Evolutionary conservation across 805 yeast species (phyloP), one percentile per base, ranked within the genome.

Genomic region (Nakazawaea ernobii): DNA sequence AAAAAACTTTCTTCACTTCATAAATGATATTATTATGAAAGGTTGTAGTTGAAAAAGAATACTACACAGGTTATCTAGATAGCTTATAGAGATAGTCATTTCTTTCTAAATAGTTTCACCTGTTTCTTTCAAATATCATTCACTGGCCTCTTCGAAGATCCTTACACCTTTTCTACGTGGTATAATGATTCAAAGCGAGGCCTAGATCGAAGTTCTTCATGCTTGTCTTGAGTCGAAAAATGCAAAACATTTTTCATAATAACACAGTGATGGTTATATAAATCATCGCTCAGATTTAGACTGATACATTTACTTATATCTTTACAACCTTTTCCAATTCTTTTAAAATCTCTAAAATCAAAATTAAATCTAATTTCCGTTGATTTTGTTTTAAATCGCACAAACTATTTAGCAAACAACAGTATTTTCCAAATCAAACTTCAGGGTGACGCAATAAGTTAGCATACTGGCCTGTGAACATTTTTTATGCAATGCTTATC

Each of bases 61-160:
- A 10, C 32, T 4, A 30, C n/a, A 30, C 32, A 36, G 24, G 11
- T 26, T 9, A n/a, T 28, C 35, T 29, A 40, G 26, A 6, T 40
- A 40, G 35, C 7, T 17, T 20, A 20, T 15, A 3, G 32, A 35
- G n/a, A 42, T 27, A 42, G 45, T 6, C 10, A 26, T 45, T 39
- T 30, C 35, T 28, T 20, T 32, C 35, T 39, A 32, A 24, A 20
- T 28, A 17, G 35, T 63, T 54, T 35, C 59, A 55, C 28, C 10
- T 20, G 20, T 28, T n/a, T 35, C 24, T 33, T 28, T 27, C 30
- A 33, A 17, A 37, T 27, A 11, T 24, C 30, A 20, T 20, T 20
- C 24, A 20, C 24, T 56, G 68, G 61, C 69, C 58, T 62, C 68
- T 65, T 65, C 70, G 70, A 65, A 65, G 70, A 65, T 65, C 62